A percentile compares a stretch with the other conserved stretches of the same genome.
Conservation (phyloP, 2,329 filamentous ascomycete genomes). For the Pseudogymnoascus sp. region DNA sequence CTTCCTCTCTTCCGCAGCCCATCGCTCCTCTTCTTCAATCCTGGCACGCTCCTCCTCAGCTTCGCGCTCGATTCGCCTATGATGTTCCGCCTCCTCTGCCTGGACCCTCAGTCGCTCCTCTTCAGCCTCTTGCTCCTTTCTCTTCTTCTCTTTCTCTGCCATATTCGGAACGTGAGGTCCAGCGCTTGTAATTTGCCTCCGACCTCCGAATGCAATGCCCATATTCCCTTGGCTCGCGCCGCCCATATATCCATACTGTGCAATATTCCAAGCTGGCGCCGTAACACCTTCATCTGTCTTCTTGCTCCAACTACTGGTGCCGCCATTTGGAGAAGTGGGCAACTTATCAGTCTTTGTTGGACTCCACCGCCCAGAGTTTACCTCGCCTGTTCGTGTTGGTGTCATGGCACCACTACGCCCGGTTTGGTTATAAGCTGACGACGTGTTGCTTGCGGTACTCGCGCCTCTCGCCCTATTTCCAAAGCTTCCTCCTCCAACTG, state of each 20-base stretch:
- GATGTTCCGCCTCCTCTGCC: constrained; percentile 44
- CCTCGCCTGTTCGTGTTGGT: constrained; percentile 26
- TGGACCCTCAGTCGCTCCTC: constrained; percentile 50
- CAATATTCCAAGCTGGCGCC: constrained; percentile 92
- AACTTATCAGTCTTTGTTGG: constrained; percentile 52
- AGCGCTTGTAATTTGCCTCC: constrained; percentile 84
- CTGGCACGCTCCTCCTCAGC: constrained; percentile 55
- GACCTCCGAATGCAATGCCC: constrained; percentile 83
- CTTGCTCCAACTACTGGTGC: constrained; percentile 84
- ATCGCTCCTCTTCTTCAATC: constrained; percentile 55
- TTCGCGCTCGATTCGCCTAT: constrained; percentile 38
- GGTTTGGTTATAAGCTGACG: constrained; percentile 39
- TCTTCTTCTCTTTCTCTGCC: constrained; percentile 71
- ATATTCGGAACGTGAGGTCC: constrained; percentile 70
- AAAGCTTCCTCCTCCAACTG: constrained; percentile 38
- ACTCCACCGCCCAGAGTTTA: constrained; percentile 49
- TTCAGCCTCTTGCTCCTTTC: constrained; percentile 48
- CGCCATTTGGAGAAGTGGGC: constrained; percentile 39
- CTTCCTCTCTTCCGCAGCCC: constrained; percentile 57
- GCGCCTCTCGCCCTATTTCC: constrained; percentile 38
- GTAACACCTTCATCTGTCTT: constrained; percentile 72
- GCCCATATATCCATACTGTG: constrained; percentile 97
- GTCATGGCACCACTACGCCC: constrained; percentile 34
- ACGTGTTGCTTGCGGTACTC: constrained; percentile 52
- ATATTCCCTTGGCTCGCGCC: constrained; percentile 94